Evolutionary conservation across 208 protist genomes (phyloP), one percentile per base, ranked within the genome.

Genomic region (Hexamita inflata): DNA sequence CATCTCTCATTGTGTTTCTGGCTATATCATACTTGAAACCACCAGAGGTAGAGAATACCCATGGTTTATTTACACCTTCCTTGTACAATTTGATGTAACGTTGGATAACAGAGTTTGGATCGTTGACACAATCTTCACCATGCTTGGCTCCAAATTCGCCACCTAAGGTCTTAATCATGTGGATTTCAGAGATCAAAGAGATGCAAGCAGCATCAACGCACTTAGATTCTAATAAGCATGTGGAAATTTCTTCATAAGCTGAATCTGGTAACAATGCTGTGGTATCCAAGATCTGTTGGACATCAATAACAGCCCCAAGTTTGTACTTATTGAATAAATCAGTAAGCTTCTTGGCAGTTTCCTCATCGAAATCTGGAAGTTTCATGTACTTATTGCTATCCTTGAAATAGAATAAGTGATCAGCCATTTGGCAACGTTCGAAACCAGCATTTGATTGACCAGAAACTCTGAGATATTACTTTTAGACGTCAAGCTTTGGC

Each of bases 341-440:
- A 26, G 28, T 0, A 41, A 82, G 58, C 1, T 74, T 41, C 0
- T 13, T 13, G 9, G 0, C 32, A 0, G 68, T 74, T 29, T 67
- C 32, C 1, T 29, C 30, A 38, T 38, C 19, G 53, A 66, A 82
- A 4, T 38, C 19, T 4, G 32, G 9, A n/a, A 82, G 60, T 15
- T 59, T 19, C 32, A 76, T 29, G 29, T 28, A 30, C 0, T 1
- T 9, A 35, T 58, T 49, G 0, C 75, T 34, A 28, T 45, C 38
- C 9, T 13, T 57, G 34, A 78, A 59, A 0, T 62, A 26, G 53
- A 75, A 76, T 0, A 82, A n/a, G 64, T 82, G 80, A 39, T 82
- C 80, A 41, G 80, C 80, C 32, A 82, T 78, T 13, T 42, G 66
- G 29, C 80, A 82, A 32, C 80, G 82, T 28, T 82, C 80, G 57